These are phyloP conservation scores for Pythium phragmiticola DNA, from an alignment of 352 stramenopile species.

Conservation along the genomic window DNA sequence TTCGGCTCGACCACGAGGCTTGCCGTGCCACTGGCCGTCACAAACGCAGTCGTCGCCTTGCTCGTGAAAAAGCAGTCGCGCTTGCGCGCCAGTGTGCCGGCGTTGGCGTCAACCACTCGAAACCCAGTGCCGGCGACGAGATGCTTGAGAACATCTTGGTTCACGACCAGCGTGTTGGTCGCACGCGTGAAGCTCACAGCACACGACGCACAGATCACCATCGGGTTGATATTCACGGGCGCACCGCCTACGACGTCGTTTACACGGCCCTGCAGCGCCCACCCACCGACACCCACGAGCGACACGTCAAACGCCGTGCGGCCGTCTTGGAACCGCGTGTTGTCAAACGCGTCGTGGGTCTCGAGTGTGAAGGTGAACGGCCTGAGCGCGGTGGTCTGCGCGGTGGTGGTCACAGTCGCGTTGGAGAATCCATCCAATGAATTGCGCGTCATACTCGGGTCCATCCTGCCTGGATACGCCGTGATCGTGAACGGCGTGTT, in stretches of 20 bases:
- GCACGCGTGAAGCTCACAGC: conserved; percentile 41
- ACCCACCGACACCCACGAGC: conserved; percentile 78
- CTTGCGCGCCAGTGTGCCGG: conserved; percentile 44
- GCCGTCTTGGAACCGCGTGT: conserved; percentile 87
- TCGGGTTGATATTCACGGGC: conserved; percentile 47
- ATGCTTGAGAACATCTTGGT: conserved; percentile 50
- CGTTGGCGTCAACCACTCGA: conserved; percentile 60
- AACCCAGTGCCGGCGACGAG: conserved; percentile 61
- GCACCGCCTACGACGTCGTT: conserved; percentile 63
- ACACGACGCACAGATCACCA: conserved; percentile 55
- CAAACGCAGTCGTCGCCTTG: conserved; percentile 43
- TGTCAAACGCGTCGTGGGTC: conserved; percentile 71
- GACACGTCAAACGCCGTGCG: conserved; percentile 79
- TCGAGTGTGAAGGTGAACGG: conserved; percentile 77
- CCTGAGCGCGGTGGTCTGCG: conserved; percentile 41
- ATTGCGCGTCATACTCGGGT: conserved; percentile 51
- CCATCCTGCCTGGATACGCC: conserved; percentile 76
- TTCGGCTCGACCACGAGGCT: conserved; percentile 45
- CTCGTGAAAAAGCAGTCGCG: conserved; percentile 75
- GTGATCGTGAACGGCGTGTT: conserved; percentile 61
- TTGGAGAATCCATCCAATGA: conserved; percentile 37
- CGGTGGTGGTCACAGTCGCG: conserved; percentile 1
- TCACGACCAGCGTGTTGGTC: conserved; percentile 54
- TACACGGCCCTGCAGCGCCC: conserved; percentile 83
- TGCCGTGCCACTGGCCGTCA: conserved; percentile 15